A percentile compares a stretch with the other conserved stretches of the same genome.
These are phyloP conservation scores for Pichia sp. DNA, from an alignment of 1,139 yeast genomes.

Conservation along the genomic window DNA sequence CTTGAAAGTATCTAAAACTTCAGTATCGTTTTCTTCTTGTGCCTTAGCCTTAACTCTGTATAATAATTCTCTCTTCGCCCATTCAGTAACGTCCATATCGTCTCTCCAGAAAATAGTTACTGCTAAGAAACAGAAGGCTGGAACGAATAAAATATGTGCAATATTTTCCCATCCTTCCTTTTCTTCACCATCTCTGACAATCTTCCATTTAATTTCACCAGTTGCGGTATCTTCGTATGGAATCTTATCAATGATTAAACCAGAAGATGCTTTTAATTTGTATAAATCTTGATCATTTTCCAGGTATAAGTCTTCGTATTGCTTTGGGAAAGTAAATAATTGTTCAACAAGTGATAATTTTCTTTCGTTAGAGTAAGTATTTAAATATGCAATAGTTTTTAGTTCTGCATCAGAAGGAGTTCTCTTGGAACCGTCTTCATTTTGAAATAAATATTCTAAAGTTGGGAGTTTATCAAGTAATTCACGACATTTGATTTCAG, in stretches of 20 bases:
- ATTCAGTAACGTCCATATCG: constrained; percentile 40
- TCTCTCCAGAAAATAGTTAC: constrained; percentile 43
- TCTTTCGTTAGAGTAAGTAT: constrained; percentile 53
- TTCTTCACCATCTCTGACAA: constrained; percentile 61
- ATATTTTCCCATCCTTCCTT: constrained; percentile 84
- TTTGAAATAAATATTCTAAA: constrained; percentile 57
- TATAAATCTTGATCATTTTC: constrained; percentile 61
- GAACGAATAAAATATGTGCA: constrained; percentile 66
- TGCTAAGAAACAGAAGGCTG: constrained; percentile 47
- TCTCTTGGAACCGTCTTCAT: constrained; percentile 73
- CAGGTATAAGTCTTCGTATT: constrained; percentile 52
- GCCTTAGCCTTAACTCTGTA: constrained; percentile 69
- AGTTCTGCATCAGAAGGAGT: constrained; percentile 68
- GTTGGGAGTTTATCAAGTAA: constrained; percentile 41
- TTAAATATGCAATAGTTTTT: constrained; percentile 68
- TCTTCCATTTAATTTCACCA: constrained; percentile 75
- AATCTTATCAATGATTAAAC: constrained; percentile 69
- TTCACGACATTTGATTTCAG: constrained; percentile 28
- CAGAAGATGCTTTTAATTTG: constrained; percentile 57
- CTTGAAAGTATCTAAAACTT: constrained; percentile 39
- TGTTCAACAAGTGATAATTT: constrained; percentile 54
- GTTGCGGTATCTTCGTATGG: constrained; percentile 76
- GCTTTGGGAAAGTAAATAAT: constrained; percentile 48
- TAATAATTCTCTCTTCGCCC: constrained; percentile 83
- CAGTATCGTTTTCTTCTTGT: constrained; percentile 55